A percentile compares a stretch with the other conserved stretches of the same genome.
Conservation (phyloP, 805 yeast genomes). For the Myxozyma nipponensis region DNA sequence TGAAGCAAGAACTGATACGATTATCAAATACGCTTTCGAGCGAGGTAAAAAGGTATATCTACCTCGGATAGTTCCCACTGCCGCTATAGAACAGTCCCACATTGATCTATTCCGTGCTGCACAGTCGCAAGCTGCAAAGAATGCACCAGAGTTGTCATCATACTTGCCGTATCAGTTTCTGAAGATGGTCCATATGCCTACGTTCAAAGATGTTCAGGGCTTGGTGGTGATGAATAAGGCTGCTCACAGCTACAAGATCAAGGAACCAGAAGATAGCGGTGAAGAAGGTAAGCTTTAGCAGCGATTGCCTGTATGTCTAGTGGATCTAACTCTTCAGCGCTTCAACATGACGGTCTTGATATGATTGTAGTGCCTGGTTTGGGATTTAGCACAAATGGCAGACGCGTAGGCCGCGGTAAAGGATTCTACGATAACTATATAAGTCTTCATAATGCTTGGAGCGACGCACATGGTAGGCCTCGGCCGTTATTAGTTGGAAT, state of each 20-base stretch:
- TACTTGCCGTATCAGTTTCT: slow-evolving; percentile 11
- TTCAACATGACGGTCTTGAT: slow-evolving; percentile 51
- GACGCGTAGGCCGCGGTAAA: slow-evolving; percentile 85
- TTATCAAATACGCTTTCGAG: slow-evolving; percentile 52
- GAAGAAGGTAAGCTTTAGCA: slow-evolving; percentile 16
- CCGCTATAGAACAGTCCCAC: neutral
- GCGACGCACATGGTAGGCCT: neutral
- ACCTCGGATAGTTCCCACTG: slow-evolving; percentile 47
- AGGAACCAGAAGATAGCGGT: slow-evolving; percentile 12
- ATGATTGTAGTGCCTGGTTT: slow-evolving; percentile 80
- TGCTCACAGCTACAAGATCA: slow-evolving; percentile 6
- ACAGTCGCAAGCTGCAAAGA: neutral
- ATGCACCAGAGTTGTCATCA: neutral
- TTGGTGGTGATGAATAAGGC: slow-evolving; percentile 3
- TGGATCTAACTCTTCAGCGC: slow-evolving; percentile 10
- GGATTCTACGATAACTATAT: slow-evolving; percentile 86
- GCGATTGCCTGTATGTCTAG: neutral
- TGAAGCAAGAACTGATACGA: slow-evolving; percentile 59
- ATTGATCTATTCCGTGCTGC: slow-evolving; percentile 3
- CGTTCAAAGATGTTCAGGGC: neutral
- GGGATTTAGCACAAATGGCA: slow-evolving; percentile 55
- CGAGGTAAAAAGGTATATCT: slow-evolving; percentile 36
- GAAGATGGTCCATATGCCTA: slow-evolving; percentile 10
- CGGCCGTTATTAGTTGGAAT: slow-evolving; percentile 47
- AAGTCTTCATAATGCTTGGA: slow-evolving; percentile 45